Percentiles rank a stretch among this genome's conserved stretches.
phyloP scores from a whole-genome alignment of 139 green algal genomes.

The Tetradesmus obliquus region DNA sequence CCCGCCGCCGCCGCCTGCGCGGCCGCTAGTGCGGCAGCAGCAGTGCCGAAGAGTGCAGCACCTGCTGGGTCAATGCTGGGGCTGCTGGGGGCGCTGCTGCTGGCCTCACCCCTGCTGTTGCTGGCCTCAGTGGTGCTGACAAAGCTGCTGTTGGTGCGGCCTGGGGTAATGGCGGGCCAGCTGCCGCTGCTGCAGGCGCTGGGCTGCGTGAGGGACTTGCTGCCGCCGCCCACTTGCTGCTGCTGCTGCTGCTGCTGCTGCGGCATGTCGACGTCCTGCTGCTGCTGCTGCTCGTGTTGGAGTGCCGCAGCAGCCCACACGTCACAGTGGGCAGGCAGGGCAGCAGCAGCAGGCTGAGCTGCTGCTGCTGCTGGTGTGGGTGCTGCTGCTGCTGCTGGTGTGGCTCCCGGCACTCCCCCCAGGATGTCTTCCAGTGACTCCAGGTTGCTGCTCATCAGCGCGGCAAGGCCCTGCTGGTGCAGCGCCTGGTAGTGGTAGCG shows the following conservation, averaged over 20 bases:
- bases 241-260: neutral
- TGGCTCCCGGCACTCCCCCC: neutral
- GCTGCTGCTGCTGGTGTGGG: neutral
- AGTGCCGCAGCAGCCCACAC: neutral
- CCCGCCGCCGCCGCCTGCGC: slow-evolving; percentile 15
- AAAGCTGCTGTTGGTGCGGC: neutral
- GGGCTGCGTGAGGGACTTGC: neutral
- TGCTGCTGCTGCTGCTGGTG: neutral
- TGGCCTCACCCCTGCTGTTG: neutral
- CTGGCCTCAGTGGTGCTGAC: neutral
- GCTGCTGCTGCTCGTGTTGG: neutral
- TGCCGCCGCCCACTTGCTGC: neutral
- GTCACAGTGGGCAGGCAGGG: neutral
- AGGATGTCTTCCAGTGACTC: slow-evolving; percentile 33
- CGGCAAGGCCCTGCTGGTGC: neutral
- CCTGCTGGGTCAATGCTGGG: neutral
- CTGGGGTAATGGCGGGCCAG: neutral
- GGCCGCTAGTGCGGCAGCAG: neutral
- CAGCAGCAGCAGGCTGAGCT: neutral
- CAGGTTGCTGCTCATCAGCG: neutral
- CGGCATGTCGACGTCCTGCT: neutral
- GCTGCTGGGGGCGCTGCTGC: neutral
- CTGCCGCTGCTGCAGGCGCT: neutral
- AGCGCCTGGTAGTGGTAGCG: neutral
- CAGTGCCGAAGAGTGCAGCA: neutral